phyloP scores from a whole-genome alignment of 768 basidiomycete genomes.

The Lactarius sp. region DNA sequence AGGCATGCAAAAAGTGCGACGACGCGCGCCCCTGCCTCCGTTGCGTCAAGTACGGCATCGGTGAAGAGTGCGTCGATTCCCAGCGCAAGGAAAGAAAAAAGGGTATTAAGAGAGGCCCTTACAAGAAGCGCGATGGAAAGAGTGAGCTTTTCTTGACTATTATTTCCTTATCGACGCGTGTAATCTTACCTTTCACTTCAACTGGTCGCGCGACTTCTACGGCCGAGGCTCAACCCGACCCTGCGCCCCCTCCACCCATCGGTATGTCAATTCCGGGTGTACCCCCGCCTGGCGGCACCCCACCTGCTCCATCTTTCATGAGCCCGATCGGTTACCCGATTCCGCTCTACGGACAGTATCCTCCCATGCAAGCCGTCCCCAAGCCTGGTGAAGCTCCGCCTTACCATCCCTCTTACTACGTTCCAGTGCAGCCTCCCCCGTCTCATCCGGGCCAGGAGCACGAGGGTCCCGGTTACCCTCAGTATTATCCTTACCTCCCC shows the following conservation, averaged over 20 bases:
- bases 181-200: constrained; percentile 25
- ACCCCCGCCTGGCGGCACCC: constrained; percentile 33
- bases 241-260: constrained; percentile 32
- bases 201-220: constrained; percentile 53
- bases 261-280: constrained; percentile 32
- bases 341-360: constrained; percentile 53
- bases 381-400: constrained; percentile 50
- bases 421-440: constrained; percentile 39
- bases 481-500: constrained; percentile 47
- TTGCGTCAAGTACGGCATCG: constrained; percentile 86
- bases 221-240: constrained; percentile 42
- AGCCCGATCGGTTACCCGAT: constrained; percentile 48
- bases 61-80: constrained; percentile 85
- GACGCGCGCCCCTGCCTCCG: constrained; percentile 89
- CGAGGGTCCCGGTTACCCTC: constrained; percentile 30
- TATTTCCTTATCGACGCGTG: constrained; percentile 23
- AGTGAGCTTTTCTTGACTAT: constrained; percentile 43
- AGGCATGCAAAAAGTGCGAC: constrained; percentile 90
- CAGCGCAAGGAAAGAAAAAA: constrained; percentile 90
- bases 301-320: constrained; percentile 51
- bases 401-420: constrained; percentile 50
- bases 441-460: constrained; percentile 37
- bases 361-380: constrained; percentile 38
- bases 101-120: constrained; percentile 81
- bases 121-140: constrained; percentile 95